Evolutionary conservation across 169 alveolate species (phyloP).

Genomic region (Cryptosporidium sp.): DNA sequence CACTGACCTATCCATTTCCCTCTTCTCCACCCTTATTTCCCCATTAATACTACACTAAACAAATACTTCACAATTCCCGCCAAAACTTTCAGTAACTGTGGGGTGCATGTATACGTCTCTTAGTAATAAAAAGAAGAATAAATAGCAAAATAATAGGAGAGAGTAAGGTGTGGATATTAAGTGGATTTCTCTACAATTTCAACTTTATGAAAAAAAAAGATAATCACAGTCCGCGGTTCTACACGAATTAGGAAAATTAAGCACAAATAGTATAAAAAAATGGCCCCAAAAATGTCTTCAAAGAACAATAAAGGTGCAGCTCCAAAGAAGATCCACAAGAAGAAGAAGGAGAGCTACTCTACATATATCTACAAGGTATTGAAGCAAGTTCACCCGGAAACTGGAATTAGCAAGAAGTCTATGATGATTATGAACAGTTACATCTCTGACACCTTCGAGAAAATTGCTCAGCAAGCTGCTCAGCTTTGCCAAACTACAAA

Average conservation of each 20-base stretch:
- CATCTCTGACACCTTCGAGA: slow-evolving; percentile 95
- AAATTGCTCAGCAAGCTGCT: slow-evolving; percentile 96
- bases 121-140: slow-evolving; percentile 4
- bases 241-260: slow-evolving; percentile 15
- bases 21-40: not conserved
- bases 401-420: slow-evolving; percentile 95
- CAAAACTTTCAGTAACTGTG: slow-evolving; percentile 16
- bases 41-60: not conserved
- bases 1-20: not conserved
- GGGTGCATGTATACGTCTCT: slow-evolving; percentile 60
- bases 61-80: not conserved
- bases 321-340: slow-evolving; percentile 71
- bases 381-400: slow-evolving; percentile 98
- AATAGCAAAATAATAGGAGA: not conserved
- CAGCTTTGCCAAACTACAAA: slow-evolving; percentile 94
- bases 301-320: slow-evolving; percentile 48
- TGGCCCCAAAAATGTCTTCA: slow-evolving; percentile 74
- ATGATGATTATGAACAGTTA: slow-evolving; percentile 97
- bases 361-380: slow-evolving; percentile 91
- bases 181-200: slow-evolving; percentile 71
- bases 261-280: slow-evolving; percentile 49
- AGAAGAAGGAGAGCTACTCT: slow-evolving; percentile 81
- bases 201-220: slow-evolving; percentile 6
- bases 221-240: slow-evolving; percentile 77
- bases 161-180: slow-evolving; percentile 64